Base-by-base conservation (phyloP, 345 rosid genomes). In the Citrus glauca region DNA sequence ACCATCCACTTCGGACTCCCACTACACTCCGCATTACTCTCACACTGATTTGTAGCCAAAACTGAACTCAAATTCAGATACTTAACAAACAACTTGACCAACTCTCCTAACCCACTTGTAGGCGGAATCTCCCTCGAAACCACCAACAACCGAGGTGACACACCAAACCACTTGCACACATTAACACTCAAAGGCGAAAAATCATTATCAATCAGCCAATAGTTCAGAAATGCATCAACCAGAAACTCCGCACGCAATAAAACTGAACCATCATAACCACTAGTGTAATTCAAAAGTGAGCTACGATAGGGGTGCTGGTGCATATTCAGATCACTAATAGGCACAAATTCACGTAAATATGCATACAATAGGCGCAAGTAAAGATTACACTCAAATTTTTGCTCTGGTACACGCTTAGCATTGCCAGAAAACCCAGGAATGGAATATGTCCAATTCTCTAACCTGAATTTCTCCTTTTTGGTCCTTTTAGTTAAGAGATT, bases 131-230 rank as follows among this genome's bases (percentile, higher is more conserved):
- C 98, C 65, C 93, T 89, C 61, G 85, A 83, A 76, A 87, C 81
- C 9, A 92, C 85, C 25, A 74, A 77, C 45, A 89, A 86, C 13
- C 88, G 90, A 62, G 86, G 77, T 3, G 90, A 80, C 80, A 90
- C 86, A n/a, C 97, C 98, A 82, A 86, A 86, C 1, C 91, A 90
- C 82, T 90, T 92, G 82, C 89, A 86, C 50, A 84, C 71, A 79
- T 76, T 83, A 62, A 85, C 79, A 1, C 91, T 83, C 62, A 93
- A 82, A 0, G 98, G 98, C 1, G 96, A 95, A 85, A 95, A 93
- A 82, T 93, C 98, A 85, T 89, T 93, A 71, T 92, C 97, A 81
- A 92, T 91, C 81, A 95, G 83, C 99, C 99, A 95, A 80, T 91
- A 95, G 38, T 93, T 88, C 79, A 92, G 83, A 37, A 95, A 87